These are phyloP conservation scores for Pythium rhizo-oryzae DNA, from an alignment of 352 stramenopile species.

Conservation along the genomic window DNA sequence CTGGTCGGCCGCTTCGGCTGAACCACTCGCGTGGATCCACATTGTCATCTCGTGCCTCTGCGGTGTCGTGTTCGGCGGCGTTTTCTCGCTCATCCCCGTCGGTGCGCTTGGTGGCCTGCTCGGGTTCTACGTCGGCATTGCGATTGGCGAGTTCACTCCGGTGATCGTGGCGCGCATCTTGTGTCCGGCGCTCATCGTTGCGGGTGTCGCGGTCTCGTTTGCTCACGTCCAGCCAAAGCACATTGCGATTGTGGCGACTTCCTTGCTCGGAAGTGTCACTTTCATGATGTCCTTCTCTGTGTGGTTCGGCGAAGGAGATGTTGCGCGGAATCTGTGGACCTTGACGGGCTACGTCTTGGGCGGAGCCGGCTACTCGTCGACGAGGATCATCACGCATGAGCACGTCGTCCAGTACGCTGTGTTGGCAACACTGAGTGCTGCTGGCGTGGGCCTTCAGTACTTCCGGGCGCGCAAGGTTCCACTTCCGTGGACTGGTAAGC, in stretches of 20 bases:
- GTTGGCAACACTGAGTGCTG: conserved; percentile 42
- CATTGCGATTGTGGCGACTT: conserved; percentile 67
- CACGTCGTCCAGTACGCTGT: conserved; percentile 67
- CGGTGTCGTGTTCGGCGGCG: conserved; percentile 67
- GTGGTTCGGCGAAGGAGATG: conserved; percentile 63
- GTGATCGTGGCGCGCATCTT: conserved; percentile 63
- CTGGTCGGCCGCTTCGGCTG: conserved; percentile 24
- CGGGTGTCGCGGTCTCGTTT: conserved; percentile 49
- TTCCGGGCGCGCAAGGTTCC: conserved; percentile 38
- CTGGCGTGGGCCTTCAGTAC: conserved; percentile 52
- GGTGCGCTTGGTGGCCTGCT: conserved; percentile 65
- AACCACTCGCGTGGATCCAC: conserved; percentile 70
- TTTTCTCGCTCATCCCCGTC: conserved; percentile 63
- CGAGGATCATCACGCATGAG: conserved; percentile 59
- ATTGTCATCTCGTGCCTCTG: conserved; percentile 66
- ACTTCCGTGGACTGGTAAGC: conserved; percentile 37
- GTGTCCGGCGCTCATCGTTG: conserved; percentile 43
- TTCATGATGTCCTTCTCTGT: conserved; percentile 75
- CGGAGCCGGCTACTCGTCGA: conserved; percentile 42
- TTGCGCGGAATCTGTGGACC: conserved; percentile 68
- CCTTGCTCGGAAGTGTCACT: conserved; percentile 61
- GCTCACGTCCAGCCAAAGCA: conserved; percentile 53
- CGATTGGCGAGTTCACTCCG: conserved; percentile 68
- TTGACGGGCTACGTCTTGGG: conserved; percentile 70
- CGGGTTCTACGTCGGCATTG: conserved; percentile 62